These are phyloP conservation scores for Durusdinium trenchii DNA, from an alignment of 73 alveolate genomes.

Conservation along the genomic window DNA sequence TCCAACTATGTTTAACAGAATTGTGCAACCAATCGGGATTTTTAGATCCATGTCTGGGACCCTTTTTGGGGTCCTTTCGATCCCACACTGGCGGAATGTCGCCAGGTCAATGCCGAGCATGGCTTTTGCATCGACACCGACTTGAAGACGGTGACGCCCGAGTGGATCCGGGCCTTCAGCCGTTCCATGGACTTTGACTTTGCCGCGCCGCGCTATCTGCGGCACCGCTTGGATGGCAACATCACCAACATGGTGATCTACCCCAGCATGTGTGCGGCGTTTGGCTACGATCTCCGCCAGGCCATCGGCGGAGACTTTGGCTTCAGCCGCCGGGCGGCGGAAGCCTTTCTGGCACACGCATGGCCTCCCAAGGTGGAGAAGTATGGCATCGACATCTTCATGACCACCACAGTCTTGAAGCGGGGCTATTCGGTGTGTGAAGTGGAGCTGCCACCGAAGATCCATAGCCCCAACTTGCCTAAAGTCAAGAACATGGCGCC, in stretches of 20 bases:
- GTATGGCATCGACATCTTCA: slow-evolving; percentile 74
- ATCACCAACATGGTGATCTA: slow-evolving; percentile 69
- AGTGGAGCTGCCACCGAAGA: slow-evolving; percentile 85
- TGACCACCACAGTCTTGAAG: slow-evolving; percentile 40
- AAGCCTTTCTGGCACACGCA: slow-evolving; percentile 32
- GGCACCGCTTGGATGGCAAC: slow-evolving; percentile 53
- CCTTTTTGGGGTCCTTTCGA: no score
- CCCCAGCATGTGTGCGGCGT: slow-evolving; percentile 27
- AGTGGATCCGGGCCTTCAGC: slow-evolving; percentile 51
- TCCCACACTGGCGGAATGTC: background rate
- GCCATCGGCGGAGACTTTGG: slow-evolving; percentile 84
- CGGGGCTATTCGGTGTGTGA: slow-evolving; percentile 18
- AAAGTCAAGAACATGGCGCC: slow-evolving; percentile 22
- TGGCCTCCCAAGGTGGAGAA: slow-evolving; percentile 36
- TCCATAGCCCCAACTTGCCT: slow-evolving; percentile 65
- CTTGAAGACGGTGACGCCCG: slow-evolving; percentile 31
- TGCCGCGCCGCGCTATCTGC: slow-evolving; percentile 42
- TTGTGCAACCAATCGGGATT: no score
- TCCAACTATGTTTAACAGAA: no score
- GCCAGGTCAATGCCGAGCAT: slow-evolving; percentile 33
- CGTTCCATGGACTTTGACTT: slow-evolving; percentile 4
- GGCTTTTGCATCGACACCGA: slow-evolving; percentile 48
- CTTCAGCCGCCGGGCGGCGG: slow-evolving; percentile 47
- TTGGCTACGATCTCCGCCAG: slow-evolving; percentile 59
- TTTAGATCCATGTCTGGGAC: no score